Percentiles rank a stretch among this genome's conserved stretches.
Evolutionary conservation across 2,329 filamentous ascomycete species (phyloP).

Genomic region (Penicillium vulpinum): DNA sequence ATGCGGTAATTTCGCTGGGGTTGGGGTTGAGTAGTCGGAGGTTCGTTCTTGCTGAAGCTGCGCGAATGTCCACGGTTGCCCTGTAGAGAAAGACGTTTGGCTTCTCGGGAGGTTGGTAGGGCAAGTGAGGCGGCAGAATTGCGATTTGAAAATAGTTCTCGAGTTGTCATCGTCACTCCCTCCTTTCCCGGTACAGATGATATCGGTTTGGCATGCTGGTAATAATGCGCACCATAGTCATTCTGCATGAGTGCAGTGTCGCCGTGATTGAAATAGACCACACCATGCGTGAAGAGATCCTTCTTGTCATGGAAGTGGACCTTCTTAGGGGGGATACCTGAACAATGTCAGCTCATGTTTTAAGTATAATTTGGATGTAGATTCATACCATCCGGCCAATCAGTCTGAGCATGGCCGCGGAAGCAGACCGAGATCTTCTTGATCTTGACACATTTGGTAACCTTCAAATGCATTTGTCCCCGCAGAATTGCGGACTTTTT

Average conservation of each 20-base stretch:
- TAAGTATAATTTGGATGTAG: background rate
- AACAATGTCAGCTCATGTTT: slow-evolving; percentile 5
- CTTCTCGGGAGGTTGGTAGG: slow-evolving; percentile 48
- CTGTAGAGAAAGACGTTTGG: slow-evolving; percentile 72
- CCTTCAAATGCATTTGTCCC: slow-evolving; percentile 75
- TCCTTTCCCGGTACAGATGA: slow-evolving; percentile 33
- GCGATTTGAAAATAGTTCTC: slow-evolving; percentile 43
- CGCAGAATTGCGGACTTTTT: slow-evolving; percentile 78
- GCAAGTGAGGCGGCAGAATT: slow-evolving; percentile 45
- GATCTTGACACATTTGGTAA: slow-evolving; percentile 88
- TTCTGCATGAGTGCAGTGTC: slow-evolving; percentile 52
- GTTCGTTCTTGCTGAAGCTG: slow-evolving; percentile 80
- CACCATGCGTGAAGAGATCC: slow-evolving; percentile 78
- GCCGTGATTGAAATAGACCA: slow-evolving; percentile 82
- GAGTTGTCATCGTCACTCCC: slow-evolving; percentile 32
- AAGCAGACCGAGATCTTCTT: slow-evolving; percentile 88
- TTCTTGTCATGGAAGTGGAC: slow-evolving; percentile 80
- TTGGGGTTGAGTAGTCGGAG: slow-evolving; percentile 56
- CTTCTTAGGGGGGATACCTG: slow-evolving; percentile 82
- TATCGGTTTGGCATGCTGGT: slow-evolving; percentile 52
- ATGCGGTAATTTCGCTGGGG: slow-evolving; percentile 81
- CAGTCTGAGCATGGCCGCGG: slow-evolving; percentile 78
- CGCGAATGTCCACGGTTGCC: slow-evolving; percentile 77
- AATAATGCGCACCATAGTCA: slow-evolving; percentile 63
- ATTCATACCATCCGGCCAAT: slow-evolving; percentile 80